A percentile compares a stretch with the other conserved stretches of the same genome.
Conservation (phyloP, 164 flowering plant species). For the Piper longum region DNA sequence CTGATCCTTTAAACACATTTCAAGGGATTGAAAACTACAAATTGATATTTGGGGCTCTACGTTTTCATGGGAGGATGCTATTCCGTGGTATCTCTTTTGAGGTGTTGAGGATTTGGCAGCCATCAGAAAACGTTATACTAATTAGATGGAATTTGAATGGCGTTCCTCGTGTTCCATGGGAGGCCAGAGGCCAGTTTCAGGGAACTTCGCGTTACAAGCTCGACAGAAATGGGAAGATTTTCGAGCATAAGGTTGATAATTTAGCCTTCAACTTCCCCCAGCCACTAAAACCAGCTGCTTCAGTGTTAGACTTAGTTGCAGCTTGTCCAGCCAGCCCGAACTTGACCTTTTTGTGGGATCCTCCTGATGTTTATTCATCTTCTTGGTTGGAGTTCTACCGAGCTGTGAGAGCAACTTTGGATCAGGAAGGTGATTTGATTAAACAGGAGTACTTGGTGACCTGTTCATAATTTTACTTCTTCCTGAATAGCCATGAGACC, state of each 20-base stretch:
- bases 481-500: neutral
- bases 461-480: constrained; percentile 29
- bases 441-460: constrained; percentile 40
- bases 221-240: constrained; percentile 76
- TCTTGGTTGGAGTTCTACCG: constrained; percentile 77
- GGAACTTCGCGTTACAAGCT: constrained; percentile 85
- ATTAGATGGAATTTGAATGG: constrained; percentile 80
- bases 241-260: constrained; percentile 81
- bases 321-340: constrained; percentile 83
- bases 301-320: constrained; percentile 73
- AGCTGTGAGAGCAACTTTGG: constrained; percentile 55
- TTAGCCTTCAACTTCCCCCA: constrained; percentile 71
- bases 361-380: constrained; percentile 18
- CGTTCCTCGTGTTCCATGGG: constrained; percentile 96
- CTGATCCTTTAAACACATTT: constrained; percentile 76
- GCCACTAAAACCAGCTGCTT: constrained; percentile 45
- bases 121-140: constrained; percentile 61
- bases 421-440: constrained; percentile 23
- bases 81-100: constrained; percentile 65
- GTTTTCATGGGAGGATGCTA: constrained; percentile 67
- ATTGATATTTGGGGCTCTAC: constrained; percentile 75
- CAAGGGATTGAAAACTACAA: constrained; percentile 81
- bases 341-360: constrained; percentile 64
- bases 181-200: constrained; percentile 67
- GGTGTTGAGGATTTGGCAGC: constrained; percentile 73